These are phyloP conservation scores for Tinospora cordifolia DNA, from an alignment of 164 flowering plant species.

Conservation along the genomic window DNA sequence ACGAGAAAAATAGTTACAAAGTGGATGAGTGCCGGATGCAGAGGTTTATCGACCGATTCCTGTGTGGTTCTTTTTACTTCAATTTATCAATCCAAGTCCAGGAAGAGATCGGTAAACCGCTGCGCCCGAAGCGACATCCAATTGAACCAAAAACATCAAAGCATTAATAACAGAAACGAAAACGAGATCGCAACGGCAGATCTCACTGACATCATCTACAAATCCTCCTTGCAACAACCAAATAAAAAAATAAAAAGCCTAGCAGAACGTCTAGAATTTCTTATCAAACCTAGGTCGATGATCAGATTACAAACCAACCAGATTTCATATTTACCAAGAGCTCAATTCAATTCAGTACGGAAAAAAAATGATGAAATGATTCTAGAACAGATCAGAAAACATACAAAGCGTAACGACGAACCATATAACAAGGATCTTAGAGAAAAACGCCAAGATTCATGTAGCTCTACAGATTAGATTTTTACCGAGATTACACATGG, in stretches of 20 bases:
- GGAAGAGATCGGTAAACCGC: slow-evolving; percentile 72
- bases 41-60: slow-evolving; percentile 94
- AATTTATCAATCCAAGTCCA: slow-evolving; percentile 23
- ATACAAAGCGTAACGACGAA: not conserved
- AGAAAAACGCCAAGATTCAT: not conserved
- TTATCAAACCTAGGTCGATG: no score
- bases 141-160: not conserved
- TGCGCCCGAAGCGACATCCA: slow-evolving; percentile 41
- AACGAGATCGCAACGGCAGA: not conserved
- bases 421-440: not conserved
- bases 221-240: not conserved
- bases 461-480: no score
- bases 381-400: not conserved
- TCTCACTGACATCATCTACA: not conserved
- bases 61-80: slow-evolving; percentile 20
- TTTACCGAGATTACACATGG: not conserved
- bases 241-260: no score
- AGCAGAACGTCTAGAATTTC: not conserved
- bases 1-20: not conserved
- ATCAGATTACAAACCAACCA: no score
- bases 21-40: slow-evolving; percentile 65
- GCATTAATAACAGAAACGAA: not conserved
- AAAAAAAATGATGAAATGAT: no score
- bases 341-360: no score
- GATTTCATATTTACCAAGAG: no score